Evolutionary conservation across 164 flowering plant genomes (phyloP), one percentile per base, ranked within the genome.

Genomic region (Tinospora cordifolia): DNA sequence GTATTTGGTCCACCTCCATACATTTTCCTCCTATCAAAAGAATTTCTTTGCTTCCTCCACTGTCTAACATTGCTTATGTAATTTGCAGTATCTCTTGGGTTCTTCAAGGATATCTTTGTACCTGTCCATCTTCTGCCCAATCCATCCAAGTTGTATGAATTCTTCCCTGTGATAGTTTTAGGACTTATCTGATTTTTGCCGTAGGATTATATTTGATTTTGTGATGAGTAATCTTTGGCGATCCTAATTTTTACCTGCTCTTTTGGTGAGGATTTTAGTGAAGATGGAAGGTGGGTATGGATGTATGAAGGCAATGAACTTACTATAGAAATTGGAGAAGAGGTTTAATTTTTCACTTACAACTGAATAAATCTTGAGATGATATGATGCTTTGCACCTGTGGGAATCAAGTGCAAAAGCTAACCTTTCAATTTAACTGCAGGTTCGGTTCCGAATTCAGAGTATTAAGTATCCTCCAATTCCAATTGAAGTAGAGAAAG

Each of bases 31-130:
- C 2, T 51, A 17, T 51, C 22, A 51, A 51, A 51, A 14, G 22
- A 51, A 51, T 51, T 26, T 74, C 24, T 46, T 26, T 70, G 2
- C 47, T 70, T 68, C 21, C 51, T 9, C 57, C 36, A 30, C 44
- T n/a, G 30, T 14, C 63, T 72, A 39, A 67, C 65, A 27, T 65
- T 62, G 59, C 34, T 6, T 68, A 17, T 65, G 7, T 66, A 30
- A 19, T 64, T 75, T 66, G 74, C 94, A 93, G 98, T 93, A 71
- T 79, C 98, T n/a, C 84, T 93, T 74, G 97, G 93, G 64, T 93
- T 90, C 70, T 93, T 90, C 72, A 87, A 86, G 41, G 97, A 93
- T 77, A 88, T 91, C 39, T 76, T 80, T 62, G 73, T 93, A 39
- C 90, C 97, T n/a, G 78, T 63, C 59, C 79, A 82, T 78, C 82